Evolutionary conservation across 192 early-diverging fungal species (phyloP).

Genomic region (Linnemannia hyalina): DNA sequence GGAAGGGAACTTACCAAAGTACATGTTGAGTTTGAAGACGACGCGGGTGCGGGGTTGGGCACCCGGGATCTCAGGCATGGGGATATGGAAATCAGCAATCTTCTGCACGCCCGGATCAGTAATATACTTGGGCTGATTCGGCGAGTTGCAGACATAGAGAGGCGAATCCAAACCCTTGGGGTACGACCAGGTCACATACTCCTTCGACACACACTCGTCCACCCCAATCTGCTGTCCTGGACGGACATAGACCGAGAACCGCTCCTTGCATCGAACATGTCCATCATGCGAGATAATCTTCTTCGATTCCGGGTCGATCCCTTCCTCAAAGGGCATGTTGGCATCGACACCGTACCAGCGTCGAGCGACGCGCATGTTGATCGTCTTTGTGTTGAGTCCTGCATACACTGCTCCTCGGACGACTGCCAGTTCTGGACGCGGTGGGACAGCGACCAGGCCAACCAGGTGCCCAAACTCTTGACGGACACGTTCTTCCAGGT

Average conservation of each 20-base stretch:
- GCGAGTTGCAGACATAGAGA: slow-evolving; percentile 48
- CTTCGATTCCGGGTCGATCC: slow-evolving; percentile 60
- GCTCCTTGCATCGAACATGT: slow-evolving; percentile 61
- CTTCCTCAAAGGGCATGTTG: slow-evolving; percentile 64
- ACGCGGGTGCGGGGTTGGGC: slow-evolving; percentile 56
- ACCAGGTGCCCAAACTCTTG: slow-evolving; percentile 60
- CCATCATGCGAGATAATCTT: slow-evolving; percentile 62
- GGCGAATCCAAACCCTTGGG: slow-evolving; percentile 52
- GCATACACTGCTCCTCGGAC: slow-evolving; percentile 66
- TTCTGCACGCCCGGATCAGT: slow-evolving; percentile 59
- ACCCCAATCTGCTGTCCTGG: slow-evolving; percentile 55
- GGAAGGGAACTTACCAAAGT: slow-evolving; percentile 28
- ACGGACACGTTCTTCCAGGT: slow-evolving; percentile 63
- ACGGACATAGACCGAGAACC: slow-evolving; percentile 62
- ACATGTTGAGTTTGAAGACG: slow-evolving; percentile 55
- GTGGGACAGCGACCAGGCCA: slow-evolving; percentile 65
- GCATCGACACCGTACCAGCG: slow-evolving; percentile 68
- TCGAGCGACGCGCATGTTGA: slow-evolving; percentile 62
- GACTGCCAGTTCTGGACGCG: slow-evolving; percentile 65
- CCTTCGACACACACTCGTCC: slow-evolving; percentile 54
- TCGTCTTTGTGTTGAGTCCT: slow-evolving; percentile 64
- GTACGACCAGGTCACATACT: slow-evolving; percentile 53
- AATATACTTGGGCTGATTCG: slow-evolving; percentile 57
- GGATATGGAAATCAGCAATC: slow-evolving; percentile 62
- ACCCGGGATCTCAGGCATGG: slow-evolving; percentile 55